These are phyloP conservation scores for Coniochaeta sp. DNA, from an alignment of 2,329 filamentous ascomycete species.

Conservation along the genomic window DNA sequence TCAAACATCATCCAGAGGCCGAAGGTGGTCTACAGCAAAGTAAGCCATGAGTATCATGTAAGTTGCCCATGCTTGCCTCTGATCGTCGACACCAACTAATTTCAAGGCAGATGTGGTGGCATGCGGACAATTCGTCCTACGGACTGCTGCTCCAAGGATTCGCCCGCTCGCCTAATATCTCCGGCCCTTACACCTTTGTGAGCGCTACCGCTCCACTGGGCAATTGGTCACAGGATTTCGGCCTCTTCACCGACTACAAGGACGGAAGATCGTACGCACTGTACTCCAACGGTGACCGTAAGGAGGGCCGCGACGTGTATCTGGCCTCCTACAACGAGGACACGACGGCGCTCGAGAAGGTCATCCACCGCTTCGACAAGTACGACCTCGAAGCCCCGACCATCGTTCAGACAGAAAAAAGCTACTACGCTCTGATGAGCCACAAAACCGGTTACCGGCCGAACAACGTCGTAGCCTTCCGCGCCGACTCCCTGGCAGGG, in stretches of 20 bases:
- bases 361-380: conserved; percentile 51
- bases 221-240: conserved; percentile 53
- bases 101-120: conserved; percentile 34
- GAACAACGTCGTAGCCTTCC: conserved; percentile 50
- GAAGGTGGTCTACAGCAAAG: conserved; percentile 52
- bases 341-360: conserved; percentile 36
- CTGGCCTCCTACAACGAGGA: conserved; percentile 41
- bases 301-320: conserved; percentile 45
- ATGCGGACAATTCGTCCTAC: conserved; percentile 48
- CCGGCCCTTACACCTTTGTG: conserved; percentile 43
- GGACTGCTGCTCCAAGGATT: conserved; percentile 46
- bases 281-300: conserved; percentile 47
- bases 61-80: conserved; percentile 6
- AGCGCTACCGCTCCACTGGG: conserved; percentile 44
- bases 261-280: conserved; percentile 44
- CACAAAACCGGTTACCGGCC: conserved; percentile 53
- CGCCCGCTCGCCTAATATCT: conserved; percentile 38
- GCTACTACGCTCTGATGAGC: conserved; percentile 50
- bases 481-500: conserved; percentile 39
- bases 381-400: conserved; percentile 49
- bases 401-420: conserved; percentile 47
- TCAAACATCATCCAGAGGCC: conserved; percentile 53
- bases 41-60: conserved; percentile 48
- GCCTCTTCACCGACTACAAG: conserved; percentile 49
- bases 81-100: neutral